Conservation (phyloP, 257 asterid genomes). For the Hygrophila difformis region DNA sequence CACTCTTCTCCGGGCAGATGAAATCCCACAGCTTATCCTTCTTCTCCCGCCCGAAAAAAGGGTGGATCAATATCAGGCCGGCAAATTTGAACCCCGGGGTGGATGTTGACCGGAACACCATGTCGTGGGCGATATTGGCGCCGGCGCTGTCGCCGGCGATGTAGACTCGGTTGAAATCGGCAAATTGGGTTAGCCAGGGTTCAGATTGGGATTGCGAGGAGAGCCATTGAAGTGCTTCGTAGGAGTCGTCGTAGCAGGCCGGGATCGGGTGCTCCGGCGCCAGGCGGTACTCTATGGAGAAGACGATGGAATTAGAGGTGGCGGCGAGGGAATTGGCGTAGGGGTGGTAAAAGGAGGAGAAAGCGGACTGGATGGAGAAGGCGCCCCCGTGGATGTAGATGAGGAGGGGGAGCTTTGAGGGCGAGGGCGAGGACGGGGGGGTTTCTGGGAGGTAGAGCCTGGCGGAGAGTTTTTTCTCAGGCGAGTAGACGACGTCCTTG, state of each 20-base stretch:
- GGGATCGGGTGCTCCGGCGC: conserved; percentile 58
- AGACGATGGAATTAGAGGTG: conserved; percentile 36
- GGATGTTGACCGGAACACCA: conserved; percentile 23
- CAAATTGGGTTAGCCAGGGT: conserved; percentile 48
- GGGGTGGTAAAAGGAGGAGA: conserved; percentile 41
- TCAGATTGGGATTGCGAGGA: conserved; percentile 33
- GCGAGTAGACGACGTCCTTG: conserved; percentile 42
- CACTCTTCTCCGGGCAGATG: conserved; percentile 24
- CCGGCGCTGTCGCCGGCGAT: conserved; percentile 80
- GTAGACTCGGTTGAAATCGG: conserved; percentile 35
- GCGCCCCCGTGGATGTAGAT: conserved; percentile 85
- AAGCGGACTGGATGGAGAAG: conserved; percentile 45
- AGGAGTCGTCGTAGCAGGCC: conserved; percentile 61
- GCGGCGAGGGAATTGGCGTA: conserved; percentile 36
- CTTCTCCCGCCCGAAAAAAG: conserved; percentile 42
- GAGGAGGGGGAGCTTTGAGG: conserved; percentile 43
- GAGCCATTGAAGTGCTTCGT: conserved; percentile 50
- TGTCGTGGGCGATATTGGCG: conserved; percentile 53
- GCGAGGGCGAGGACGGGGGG: conserved; percentile 1
- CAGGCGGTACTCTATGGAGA: conserved; percentile 64
- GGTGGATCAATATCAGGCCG: conserved; percentile 57
- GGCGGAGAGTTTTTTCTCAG: conserved; percentile 32
- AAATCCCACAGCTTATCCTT: conserved; percentile 35
- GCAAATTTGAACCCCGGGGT: conserved; percentile 15
- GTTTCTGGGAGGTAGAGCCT: conserved; percentile 52